Base-by-base conservation (phyloP, 108 stramenopile genomes). In the Asterionellopsis glacialis region DNA sequence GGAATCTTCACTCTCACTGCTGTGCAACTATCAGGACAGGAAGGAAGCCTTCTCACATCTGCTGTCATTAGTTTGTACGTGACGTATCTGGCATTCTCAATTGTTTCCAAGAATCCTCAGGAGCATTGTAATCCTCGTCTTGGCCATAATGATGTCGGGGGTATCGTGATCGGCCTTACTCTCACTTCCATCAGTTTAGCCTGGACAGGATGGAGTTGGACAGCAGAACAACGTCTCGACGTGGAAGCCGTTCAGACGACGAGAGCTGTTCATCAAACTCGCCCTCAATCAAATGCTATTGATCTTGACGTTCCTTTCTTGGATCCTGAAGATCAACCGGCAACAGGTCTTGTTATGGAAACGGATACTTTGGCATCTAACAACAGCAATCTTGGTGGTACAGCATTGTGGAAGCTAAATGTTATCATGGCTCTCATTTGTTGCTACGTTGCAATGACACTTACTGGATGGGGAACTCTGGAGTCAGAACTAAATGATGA, bases 391-490 rank as follows among this genome's bases (percentile, higher is more conserved):
- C 33, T 33, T 33, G 41, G 40, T 24, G 41, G 55, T 26, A 44
- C 19, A 22, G 11, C 38, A 18, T 57, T 88, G 7, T 95, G 94
- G 94, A 93, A 93, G 68, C 80, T 97, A 47, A 97, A 97, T 64
- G 75, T 88, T 22, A 86, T 94, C 39, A 51, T 93, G 69, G 74
- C 87, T 0, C 64, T 93, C 45, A 79, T 93, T 1, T 68, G 66
- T 50, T 93, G 91, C 70, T 93, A 79, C 69, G 79, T 86, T 28
- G 94, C 92, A 48, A 94, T 94, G 92, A 84, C 81, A n/a, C 70
- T 97, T 50, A 96, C 96, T 5, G 87, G 84, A 55, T 97, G 96
- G 96, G 95, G 95, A 43, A 83, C 87, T 22, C 61, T 91, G 5
- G 69, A 73, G 21, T 82, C 65, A n/a, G 33, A 33, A 33, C 33